Conservation (phyloP, 2,329 filamentous ascomycete genomes). For the Fusarium albosuccineum region DNA sequence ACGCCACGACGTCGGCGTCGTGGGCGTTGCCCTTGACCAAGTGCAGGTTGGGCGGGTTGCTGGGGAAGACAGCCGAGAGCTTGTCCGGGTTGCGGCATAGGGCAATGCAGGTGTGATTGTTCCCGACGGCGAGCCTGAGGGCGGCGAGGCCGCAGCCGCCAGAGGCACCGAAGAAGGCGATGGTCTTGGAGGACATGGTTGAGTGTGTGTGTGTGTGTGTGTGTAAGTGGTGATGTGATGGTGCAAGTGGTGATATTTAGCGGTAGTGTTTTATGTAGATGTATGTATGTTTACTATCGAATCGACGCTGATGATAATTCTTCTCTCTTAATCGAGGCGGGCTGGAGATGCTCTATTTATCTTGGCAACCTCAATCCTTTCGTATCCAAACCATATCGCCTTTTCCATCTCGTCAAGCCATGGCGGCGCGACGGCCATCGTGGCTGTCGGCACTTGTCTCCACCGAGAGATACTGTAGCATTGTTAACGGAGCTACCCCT, state of each 20-base stretch:
- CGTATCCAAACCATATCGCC: background rate
- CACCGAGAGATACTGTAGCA: background rate
- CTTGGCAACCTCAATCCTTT: background rate
- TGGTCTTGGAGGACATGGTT: constrained; percentile 38
- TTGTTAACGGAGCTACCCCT: background rate
- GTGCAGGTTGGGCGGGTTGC: constrained; percentile 49
- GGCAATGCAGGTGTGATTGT: constrained; percentile 55
- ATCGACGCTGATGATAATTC: constrained; percentile 2
- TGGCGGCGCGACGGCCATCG: too few relatives aligned
- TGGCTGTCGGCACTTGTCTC: too few relatives aligned
- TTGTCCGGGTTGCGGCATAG: constrained; percentile 58
- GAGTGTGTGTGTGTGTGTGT: background rate
- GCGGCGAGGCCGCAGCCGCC: constrained; percentile 56
- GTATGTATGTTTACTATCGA: background rate
- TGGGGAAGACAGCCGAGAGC: constrained; percentile 50
- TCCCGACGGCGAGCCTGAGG: constrained; percentile 53
- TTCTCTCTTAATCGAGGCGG: background rate
- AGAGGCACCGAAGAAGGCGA: constrained; percentile 58
- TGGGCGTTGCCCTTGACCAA: constrained; percentile 56
- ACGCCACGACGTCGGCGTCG: constrained; percentile 49
- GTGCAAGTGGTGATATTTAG: background rate
- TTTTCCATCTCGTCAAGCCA: background rate
- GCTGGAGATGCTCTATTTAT: constrained; percentile 26
- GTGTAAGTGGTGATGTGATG: constrained; percentile 6
- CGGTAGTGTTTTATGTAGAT: background rate